Evolutionary conservation across 306 rosid genomes (phyloP).

Genomic region (Sesbania bispinosa): DNA sequence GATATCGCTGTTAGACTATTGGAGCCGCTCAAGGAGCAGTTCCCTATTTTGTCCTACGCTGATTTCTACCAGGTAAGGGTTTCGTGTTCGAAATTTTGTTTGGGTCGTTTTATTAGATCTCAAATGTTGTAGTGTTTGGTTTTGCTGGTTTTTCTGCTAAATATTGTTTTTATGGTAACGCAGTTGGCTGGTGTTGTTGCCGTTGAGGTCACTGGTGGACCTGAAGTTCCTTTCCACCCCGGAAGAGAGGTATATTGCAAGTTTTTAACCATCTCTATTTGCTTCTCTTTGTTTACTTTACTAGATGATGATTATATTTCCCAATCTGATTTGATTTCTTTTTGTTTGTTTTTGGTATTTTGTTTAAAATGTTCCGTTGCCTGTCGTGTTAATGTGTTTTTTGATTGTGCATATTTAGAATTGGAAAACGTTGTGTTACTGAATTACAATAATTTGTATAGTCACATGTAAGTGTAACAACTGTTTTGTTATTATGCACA

Average conservation of each 20-base stretch:
- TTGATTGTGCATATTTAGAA: not conserved
- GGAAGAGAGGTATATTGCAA: constrained; percentile 72
- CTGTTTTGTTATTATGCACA: not conserved
- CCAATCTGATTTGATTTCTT: not conserved
- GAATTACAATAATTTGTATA: too few species aligned
- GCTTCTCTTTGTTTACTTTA: not conserved
- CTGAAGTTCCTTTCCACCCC: constrained; percentile 93
- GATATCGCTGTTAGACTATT: constrained; percentile 86
- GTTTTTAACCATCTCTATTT: not conserved
- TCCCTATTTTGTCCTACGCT: constrained; percentile 68
- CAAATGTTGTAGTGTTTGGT: rapidly evolving
- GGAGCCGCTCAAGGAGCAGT: constrained; percentile 86
- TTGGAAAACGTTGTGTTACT: not conserved
- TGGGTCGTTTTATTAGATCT: not conserved
- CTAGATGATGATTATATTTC: too few species aligned
- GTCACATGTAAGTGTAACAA: not conserved
- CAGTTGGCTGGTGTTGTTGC: constrained; percentile 94
- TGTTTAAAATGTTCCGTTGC: not conserved
- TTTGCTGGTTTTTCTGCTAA: not conserved
- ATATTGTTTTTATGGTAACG: not conserved
- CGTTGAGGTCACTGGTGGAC: constrained; percentile 95
- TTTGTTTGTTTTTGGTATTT: not conserved
- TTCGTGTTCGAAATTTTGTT: not conserved
- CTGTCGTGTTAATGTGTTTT: not conserved
- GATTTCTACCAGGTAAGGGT: constrained; percentile 77